These are phyloP conservation scores for Pezicula neosporulosa DNA, from an alignment of 2,329 filamentous ascomycete species.

Conservation along the genomic window DNA sequence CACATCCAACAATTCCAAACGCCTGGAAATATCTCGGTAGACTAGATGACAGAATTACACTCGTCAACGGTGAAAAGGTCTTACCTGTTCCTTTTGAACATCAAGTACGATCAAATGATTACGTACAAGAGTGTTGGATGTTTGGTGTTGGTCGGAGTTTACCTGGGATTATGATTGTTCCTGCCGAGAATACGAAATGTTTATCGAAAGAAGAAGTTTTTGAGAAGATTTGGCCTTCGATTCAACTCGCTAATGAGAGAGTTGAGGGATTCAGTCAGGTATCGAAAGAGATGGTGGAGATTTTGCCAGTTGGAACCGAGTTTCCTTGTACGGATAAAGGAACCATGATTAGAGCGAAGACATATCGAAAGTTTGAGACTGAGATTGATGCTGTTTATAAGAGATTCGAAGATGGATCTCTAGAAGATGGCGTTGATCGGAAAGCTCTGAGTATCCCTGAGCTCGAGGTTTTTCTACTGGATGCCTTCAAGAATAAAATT, in stretches of 20 bases:
- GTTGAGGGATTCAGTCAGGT: constrained; percentile 49
- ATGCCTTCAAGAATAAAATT: constrained; percentile 21
- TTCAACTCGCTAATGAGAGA: constrained; percentile 45
- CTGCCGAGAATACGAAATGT: constrained; percentile 35
- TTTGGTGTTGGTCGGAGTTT: constrained; percentile 50
- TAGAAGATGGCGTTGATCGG: constrained; percentile 14
- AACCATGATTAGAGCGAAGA: constrained; percentile 45
- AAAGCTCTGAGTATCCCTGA: constrained; percentile 10
- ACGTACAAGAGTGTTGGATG: constrained; percentile 51
- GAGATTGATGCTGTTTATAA: constrained; percentile 38
- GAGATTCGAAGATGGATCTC: constrained; percentile 24
- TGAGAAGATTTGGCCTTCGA: constrained; percentile 42
- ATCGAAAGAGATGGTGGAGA: constrained; percentile 46
- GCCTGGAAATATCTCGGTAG: constrained; percentile 44
- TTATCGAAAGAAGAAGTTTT: constrained; percentile 42
- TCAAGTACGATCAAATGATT: constrained; percentile 44
- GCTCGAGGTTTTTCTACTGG: constrained; percentile 16
- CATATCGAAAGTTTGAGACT: constrained; percentile 38
- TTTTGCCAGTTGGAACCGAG: constrained; percentile 37
- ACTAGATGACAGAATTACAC: constrained; percentile 40
- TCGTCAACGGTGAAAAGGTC: constrained; percentile 45
- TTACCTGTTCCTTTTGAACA: constrained; percentile 44
- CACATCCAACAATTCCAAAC: constrained; percentile 36
- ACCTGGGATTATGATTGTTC: constrained; percentile 50
- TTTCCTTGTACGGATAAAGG: constrained; percentile 50